These are phyloP conservation scores for Hymenotorrendiella dingleyae DNA, from an alignment of 2,329 filamentous ascomycete species.

Conservation along the genomic window DNA sequence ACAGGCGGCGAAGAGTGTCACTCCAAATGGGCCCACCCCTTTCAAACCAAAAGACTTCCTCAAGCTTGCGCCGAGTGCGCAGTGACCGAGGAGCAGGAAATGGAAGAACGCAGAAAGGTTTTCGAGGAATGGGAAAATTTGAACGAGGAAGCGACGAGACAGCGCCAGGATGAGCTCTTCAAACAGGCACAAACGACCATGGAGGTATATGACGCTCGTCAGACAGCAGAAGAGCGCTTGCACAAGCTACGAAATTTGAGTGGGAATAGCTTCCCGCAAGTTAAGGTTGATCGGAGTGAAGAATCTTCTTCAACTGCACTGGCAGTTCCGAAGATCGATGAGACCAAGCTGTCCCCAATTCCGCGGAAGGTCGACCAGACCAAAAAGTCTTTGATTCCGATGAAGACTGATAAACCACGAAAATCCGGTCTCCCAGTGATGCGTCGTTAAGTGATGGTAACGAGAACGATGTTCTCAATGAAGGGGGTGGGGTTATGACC, in stretches of 20 bases:
- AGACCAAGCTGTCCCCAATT: no score
- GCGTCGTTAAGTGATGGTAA: no score
- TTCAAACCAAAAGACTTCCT: conserved; percentile 5
- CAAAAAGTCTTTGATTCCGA: no score
- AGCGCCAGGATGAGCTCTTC: background rate
- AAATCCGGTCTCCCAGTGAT: no score
- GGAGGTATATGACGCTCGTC: background rate
- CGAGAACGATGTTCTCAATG: no score
- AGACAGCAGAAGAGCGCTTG: no score
- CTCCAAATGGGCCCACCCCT: conserved; percentile 10
- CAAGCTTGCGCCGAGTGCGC: conserved; percentile 7
- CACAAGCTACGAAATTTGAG: no score
- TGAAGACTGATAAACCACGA: no score
- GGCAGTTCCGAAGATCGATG: background rate
- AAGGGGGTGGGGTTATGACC: no score
- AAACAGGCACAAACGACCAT: background rate
- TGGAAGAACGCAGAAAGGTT: background rate
- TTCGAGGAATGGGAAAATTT: background rate
- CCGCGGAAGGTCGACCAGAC: no score
- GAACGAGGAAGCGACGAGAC: background rate
- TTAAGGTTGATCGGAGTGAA: background rate
- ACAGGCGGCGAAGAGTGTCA: conserved; percentile 2
- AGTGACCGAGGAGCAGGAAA: background rate
- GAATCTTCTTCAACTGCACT: background rate
- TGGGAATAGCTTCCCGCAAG: no score